Percentiles rank a stretch among this genome's conserved stretches.
Evolutionary conservation across 2,329 filamentous ascomycete genomes (phyloP).

Genomic region (Xylariaceae sp.): DNA sequence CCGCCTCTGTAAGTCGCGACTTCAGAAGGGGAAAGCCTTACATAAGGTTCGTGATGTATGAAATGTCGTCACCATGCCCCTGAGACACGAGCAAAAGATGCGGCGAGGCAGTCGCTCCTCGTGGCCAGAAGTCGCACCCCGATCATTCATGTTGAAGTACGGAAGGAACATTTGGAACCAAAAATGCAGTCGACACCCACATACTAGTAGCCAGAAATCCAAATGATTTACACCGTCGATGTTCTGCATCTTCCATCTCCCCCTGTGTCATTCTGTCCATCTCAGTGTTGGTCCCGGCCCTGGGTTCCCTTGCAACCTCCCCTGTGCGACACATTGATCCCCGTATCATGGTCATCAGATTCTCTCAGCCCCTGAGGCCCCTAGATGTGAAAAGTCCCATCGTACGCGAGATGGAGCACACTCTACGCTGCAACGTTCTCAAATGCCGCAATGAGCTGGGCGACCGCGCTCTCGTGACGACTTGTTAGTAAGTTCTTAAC

Average conservation of each 20-base stretch:
- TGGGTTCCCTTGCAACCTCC: neutral
- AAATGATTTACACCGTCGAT: neutral
- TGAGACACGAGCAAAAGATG: neutral
- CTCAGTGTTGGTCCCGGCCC: neutral
- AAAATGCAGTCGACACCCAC: too few relatives aligned
- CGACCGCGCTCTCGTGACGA: constrained; percentile 75
- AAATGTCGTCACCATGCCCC: neutral
- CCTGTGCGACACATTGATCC: neutral
- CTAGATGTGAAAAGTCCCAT: neutral
- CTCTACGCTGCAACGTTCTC: constrained; percentile 72
- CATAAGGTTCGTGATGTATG: neutral
- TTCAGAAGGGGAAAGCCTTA: too few relatives aligned
- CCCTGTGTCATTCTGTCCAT: neutral
- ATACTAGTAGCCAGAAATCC: neutral
- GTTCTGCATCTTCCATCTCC: neutral
- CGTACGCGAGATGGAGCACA: constrained; percentile 58
- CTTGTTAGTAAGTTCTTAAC: constrained; percentile 61
- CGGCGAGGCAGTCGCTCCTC: neutral
- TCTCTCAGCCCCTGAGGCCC: constrained; percentile 2
- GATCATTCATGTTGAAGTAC: neutral
- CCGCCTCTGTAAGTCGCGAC: too few relatives aligned
- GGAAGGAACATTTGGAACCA: constrained; percentile 9
- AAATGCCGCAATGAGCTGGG: constrained; percentile 66
- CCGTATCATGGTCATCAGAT: constrained; percentile 17
- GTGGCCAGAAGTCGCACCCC: neutral